phyloP scores from a whole-genome alignment of 2,329 filamentous ascomycete species.

The Chaetomium olivaceum region DNA sequence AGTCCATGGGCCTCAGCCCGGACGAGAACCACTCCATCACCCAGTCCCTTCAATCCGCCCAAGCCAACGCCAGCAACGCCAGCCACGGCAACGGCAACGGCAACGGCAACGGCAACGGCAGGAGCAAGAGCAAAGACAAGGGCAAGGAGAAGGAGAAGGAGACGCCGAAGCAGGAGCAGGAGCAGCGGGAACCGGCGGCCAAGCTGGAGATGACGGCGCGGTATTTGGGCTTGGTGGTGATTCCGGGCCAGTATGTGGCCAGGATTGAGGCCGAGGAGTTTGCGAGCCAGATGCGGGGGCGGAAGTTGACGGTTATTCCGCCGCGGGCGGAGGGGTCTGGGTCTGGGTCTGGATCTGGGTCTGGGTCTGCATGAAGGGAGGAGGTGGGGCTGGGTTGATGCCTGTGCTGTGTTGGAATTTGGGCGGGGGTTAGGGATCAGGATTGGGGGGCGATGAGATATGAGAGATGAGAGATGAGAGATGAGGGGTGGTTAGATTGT shows the following conservation, averaged over 20 bases:
- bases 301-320: background rate
- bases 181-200: too few relatives aligned
- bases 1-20: background rate
- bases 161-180: slow-evolving; percentile 22
- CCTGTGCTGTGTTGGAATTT: too few relatives aligned
- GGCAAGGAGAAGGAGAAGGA: slow-evolving; percentile 21
- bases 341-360: too few relatives aligned
- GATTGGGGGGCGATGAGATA: too few relatives aligned
- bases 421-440: too few relatives aligned
- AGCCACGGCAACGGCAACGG: background rate
- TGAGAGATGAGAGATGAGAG: too few relatives aligned
- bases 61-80: too few relatives aligned
- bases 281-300: slow-evolving; percentile 50
- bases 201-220: slow-evolving; percentile 77
- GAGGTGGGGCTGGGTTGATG: too few relatives aligned
- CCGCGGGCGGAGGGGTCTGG: too few relatives aligned
- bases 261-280: slow-evolving; percentile 88
- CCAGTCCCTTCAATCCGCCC: too few relatives aligned
- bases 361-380: too few relatives aligned
- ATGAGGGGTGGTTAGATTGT: too few relatives aligned
- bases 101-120: background rate
- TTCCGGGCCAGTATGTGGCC: slow-evolving; percentile 81
- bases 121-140: slow-evolving; percentile 33
- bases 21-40: background rate
- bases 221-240: slow-evolving; percentile 84